These are phyloP conservation scores for Drechslerella coelobrocha DNA, from an alignment of 2,329 filamentous ascomycete genomes.

Conservation along the genomic window DNA sequence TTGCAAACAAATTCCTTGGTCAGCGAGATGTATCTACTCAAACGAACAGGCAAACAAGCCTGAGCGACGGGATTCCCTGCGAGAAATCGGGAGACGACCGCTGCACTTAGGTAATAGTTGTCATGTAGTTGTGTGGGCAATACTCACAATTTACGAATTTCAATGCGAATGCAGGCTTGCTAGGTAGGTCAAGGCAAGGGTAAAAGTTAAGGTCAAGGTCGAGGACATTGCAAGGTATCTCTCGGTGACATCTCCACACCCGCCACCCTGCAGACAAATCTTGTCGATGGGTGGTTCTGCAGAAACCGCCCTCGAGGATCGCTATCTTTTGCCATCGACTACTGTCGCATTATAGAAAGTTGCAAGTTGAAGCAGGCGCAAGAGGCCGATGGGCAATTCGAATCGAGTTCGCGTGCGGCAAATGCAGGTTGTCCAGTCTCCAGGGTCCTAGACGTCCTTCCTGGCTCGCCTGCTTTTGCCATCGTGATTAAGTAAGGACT, in stretches of 20 bases:
- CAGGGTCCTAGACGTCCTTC: not conserved
- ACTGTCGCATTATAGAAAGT: not conserved
- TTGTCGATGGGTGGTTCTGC: too few relatives aligned
- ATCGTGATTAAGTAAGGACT: slow-evolving; percentile 1
- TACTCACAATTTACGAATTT: not conserved
- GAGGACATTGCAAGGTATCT: too few relatives aligned
- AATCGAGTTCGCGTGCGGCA: slow-evolving; percentile 3
- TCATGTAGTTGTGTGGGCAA: too few relatives aligned
- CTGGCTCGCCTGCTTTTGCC: not conserved
- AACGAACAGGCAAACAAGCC: not conserved
- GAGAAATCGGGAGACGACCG: too few relatives aligned
- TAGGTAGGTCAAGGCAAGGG: too few relatives aligned
- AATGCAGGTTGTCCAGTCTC: not conserved
- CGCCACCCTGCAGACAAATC: too few relatives aligned
- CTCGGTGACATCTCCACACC: too few relatives aligned
- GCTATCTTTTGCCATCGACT: slow-evolving; percentile 1
- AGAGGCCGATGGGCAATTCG: not conserved
- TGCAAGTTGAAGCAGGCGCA: not conserved
- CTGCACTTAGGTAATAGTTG: not conserved
- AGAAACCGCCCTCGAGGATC: too few relatives aligned
- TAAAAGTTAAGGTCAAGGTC: too few relatives aligned
- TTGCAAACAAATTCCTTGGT: not conserved
- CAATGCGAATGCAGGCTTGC: too few relatives aligned
- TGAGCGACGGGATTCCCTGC: too few relatives aligned
- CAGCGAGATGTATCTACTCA: not conserved